phyloP scores from a whole-genome alignment of 306 rosid species.

The Pterocarpus santalinus region DNA sequence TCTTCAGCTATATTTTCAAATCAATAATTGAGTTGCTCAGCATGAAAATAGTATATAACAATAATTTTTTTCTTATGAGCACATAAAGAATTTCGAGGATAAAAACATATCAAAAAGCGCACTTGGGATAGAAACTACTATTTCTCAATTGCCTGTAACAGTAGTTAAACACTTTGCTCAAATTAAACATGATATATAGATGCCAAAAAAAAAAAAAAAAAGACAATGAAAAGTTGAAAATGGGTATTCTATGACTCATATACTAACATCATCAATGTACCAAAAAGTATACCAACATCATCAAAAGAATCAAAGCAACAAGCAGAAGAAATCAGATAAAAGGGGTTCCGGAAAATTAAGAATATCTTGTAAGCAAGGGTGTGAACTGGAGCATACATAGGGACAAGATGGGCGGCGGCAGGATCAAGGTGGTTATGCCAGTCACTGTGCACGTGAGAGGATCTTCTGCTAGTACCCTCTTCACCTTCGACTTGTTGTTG shows the following conservation, averaged over 20 bases:
- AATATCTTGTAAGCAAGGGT: not conserved
- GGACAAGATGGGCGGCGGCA: slow-evolving; percentile 15
- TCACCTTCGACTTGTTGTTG: slow-evolving; percentile 49
- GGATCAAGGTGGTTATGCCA: too few relatives aligned
- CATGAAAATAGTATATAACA: too few relatives aligned
- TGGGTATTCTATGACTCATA: not conserved
- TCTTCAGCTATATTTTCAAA: too few relatives aligned
- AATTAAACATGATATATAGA: too few relatives aligned
- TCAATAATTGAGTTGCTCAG: too few relatives aligned
- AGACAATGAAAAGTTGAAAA: not conserved
- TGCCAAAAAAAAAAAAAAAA: not conserved
- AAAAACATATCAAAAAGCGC: too few relatives aligned
- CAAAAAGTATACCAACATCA: not conserved
- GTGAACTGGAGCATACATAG: slow-evolving; percentile 47
- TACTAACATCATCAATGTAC: too few relatives aligned
- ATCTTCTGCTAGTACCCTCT: slow-evolving; percentile 42
- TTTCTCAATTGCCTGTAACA: too few relatives aligned
- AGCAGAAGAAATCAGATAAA: not conserved
- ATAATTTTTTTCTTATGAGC: too few relatives aligned
- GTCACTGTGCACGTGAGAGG: slow-evolving; percentile 58
- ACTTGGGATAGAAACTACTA: too few relatives aligned
- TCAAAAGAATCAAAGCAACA: not conserved
- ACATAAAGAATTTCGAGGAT: too few relatives aligned
- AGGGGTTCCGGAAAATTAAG: not conserved
- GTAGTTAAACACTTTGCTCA: too few relatives aligned